Conservation (phyloP, 208 protist genomes). For the Vickermania ingenoplastis region DNA sequence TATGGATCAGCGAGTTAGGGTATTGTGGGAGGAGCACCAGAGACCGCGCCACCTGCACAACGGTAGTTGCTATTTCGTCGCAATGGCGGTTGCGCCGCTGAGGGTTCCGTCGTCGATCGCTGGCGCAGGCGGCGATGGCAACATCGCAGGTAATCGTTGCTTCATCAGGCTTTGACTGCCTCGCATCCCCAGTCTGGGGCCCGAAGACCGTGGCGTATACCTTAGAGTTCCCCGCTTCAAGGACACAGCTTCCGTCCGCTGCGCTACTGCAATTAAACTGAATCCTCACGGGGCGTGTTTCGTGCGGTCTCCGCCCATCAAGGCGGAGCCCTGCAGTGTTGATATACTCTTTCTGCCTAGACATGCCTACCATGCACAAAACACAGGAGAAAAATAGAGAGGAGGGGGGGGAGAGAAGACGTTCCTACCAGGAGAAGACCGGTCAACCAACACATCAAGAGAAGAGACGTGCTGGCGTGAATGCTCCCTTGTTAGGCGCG, state of each 20-base stretch:
- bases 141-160: slow-evolving; percentile 72
- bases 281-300: slow-evolving; percentile 43
- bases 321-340: slow-evolving; percentile 69
- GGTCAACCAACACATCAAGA: too few species aligned
- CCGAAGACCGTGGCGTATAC: slow-evolving; percentile 71
- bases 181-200: slow-evolving; percentile 42
- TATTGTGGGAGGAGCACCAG: slow-evolving; percentile 74
- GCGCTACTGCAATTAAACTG: slow-evolving; percentile 56
- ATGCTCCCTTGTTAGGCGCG: too few species aligned
- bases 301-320: slow-evolving; percentile 64
- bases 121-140: slow-evolving; percentile 67
- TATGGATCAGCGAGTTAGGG: slow-evolving; percentile 81
- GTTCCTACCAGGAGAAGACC: too few species aligned
- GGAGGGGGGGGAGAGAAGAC: background rate
- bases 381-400: background rate
- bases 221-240: slow-evolving; percentile 37
- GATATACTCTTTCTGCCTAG: slow-evolving; percentile 68
- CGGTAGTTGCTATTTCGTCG: slow-evolving; percentile 64
- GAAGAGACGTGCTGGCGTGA: too few species aligned
- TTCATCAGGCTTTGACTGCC: slow-evolving; percentile 55
- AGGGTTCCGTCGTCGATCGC: slow-evolving; percentile 45
- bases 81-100: slow-evolving; percentile 45
- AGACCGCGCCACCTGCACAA: slow-evolving; percentile 65
- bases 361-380: slow-evolving; percentile 23
- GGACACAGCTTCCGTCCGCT: slow-evolving; percentile 69